Conservation (phyloP, 2,329 filamentous ascomycete genomes). For the Claviceps humidiphila region DNA sequence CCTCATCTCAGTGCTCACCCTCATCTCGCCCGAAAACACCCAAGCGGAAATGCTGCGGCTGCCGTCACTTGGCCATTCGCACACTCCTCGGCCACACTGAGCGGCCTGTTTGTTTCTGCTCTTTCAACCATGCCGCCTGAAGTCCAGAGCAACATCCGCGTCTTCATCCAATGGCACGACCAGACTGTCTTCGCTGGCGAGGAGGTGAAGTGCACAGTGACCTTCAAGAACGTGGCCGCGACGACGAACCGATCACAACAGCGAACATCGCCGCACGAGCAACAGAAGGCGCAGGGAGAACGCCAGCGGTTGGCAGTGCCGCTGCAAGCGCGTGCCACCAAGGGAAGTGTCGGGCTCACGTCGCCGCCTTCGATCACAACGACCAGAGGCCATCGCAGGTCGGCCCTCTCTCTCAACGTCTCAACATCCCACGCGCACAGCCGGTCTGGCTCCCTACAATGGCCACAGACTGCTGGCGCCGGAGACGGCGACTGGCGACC, state of each 20-base stretch:
- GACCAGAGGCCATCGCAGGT: conserved; percentile 45
- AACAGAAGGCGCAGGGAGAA: conserved; percentile 16
- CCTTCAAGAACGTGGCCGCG: conserved; percentile 73
- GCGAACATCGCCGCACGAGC: conserved; percentile 11
- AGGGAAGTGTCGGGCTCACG: conserved; percentile 30
- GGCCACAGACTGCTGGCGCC: conserved; percentile 23
- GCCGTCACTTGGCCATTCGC: conserved; percentile 12
- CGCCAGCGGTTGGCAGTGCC: conserved; percentile 29
- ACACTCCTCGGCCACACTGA: conserved; percentile 19
- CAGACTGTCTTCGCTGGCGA: conserved; percentile 94
- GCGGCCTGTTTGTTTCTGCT: conserved; percentile 8
- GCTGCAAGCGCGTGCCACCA: conserved; percentile 25
- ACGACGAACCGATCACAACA: conserved; percentile 21
- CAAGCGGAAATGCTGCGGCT: conserved; percentile 19
- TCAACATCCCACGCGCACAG: conserved; percentile 32
- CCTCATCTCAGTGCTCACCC: not conserved
- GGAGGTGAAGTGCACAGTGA: conserved; percentile 89
- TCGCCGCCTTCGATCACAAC: conserved; percentile 28
- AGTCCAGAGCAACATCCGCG: conserved; percentile 61
- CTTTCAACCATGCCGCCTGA: conserved; percentile 34
- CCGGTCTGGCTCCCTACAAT: conserved; percentile 34
- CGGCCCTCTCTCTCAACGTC: conserved; percentile 51
- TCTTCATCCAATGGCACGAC: conserved; percentile 90
- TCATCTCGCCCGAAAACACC: conserved; percentile 7
- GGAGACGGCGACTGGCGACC: conserved; percentile 17